A percentile compares a stretch with the other conserved stretches of the same genome.
phyloP scores from a whole-genome alignment of 768 basidiomycete genomes.

The Leucosporidium scottii region DNA sequence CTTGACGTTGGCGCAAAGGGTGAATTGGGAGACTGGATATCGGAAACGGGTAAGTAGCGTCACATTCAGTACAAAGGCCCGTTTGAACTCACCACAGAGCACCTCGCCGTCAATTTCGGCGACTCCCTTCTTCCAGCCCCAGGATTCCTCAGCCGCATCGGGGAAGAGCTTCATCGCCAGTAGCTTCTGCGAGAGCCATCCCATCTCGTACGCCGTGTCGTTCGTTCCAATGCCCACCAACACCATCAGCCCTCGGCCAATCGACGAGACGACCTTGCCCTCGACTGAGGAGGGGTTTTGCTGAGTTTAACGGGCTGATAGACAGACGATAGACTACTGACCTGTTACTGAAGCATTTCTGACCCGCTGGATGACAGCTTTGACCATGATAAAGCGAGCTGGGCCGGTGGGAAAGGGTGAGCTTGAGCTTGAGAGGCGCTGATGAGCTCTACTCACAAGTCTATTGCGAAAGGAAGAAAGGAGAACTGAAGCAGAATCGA shows the following conservation, averaged over 20 bases:
- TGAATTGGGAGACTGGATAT: slow-evolving; percentile 63
- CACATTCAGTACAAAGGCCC: no score
- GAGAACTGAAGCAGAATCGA: no score
- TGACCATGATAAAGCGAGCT: slow-evolving; percentile 1
- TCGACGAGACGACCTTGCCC: slow-evolving; percentile 4
- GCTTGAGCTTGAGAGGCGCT: no score
- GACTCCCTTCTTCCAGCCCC: slow-evolving; percentile 81
- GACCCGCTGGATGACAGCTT: slow-evolving; percentile 23
- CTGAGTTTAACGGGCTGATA: not conserved
- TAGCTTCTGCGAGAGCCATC: slow-evolving; percentile 67
- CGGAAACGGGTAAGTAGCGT: no score
- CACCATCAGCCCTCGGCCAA: slow-evolving; percentile 23
- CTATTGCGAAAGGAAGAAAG: no score
- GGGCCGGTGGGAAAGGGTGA: no score
- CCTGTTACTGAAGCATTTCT: slow-evolving; percentile 10
- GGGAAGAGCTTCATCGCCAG: slow-evolving; percentile 54
- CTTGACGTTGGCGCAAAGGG: slow-evolving; percentile 73
- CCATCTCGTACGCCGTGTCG: slow-evolving; percentile 68
- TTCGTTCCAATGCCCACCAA: slow-evolving; percentile 48
- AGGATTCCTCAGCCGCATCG: slow-evolving; percentile 33
- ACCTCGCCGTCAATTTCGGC: slow-evolving; percentile 84
- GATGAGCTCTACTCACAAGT: no score
- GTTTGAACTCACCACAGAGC: slow-evolving; percentile 57
- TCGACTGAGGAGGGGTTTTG: not conserved
- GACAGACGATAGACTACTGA: not conserved